Evolutionary conservation across 148 eudicot genomes (phyloP).

Genomic region (Suaeda aralocaspica): DNA sequence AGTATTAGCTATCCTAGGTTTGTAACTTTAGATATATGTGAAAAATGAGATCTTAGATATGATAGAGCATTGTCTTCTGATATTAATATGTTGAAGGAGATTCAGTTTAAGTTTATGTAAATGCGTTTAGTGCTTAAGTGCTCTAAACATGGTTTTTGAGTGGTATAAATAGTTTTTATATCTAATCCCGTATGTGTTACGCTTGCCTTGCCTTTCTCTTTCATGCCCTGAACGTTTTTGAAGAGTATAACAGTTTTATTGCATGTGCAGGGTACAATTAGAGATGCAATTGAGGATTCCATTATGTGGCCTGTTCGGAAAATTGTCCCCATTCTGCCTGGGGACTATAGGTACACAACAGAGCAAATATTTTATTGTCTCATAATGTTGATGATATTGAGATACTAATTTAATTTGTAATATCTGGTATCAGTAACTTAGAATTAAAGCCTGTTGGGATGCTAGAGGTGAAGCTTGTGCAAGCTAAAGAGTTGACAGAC

Average conservation of each 20-base stretch:
- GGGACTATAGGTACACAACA: conserved; percentile 71
- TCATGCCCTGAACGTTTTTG: background rate
- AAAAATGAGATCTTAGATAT: background rate
- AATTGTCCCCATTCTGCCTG: conserved; percentile 89
- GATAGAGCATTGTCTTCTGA: background rate
- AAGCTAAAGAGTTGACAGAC: conserved; percentile 84
- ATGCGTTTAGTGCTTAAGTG: background rate
- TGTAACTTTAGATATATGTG: background rate
- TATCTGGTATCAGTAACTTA: conserved; percentile 50
- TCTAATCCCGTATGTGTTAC: background rate
- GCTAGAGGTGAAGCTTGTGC: conserved; percentile 96
- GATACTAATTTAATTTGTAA: conserved; percentile 3
- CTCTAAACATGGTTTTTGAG: background rate
- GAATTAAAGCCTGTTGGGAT: conserved; percentile 92
- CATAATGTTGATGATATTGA: background rate
- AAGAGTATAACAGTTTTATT: background rate
- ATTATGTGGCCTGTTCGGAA: conserved; percentile 98
- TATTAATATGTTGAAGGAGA: background rate
- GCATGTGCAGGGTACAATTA: conserved; percentile 61
- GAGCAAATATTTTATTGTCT: background rate
- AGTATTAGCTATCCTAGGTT: background rate
- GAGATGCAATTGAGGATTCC: conserved; percentile 94
- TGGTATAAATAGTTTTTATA: background rate
- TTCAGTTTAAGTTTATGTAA: background rate
- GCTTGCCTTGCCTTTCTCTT: background rate